phyloP scores from a whole-genome alignment of 2,329 filamentous ascomycete genomes.

The Exophiala spinifera region DNA sequence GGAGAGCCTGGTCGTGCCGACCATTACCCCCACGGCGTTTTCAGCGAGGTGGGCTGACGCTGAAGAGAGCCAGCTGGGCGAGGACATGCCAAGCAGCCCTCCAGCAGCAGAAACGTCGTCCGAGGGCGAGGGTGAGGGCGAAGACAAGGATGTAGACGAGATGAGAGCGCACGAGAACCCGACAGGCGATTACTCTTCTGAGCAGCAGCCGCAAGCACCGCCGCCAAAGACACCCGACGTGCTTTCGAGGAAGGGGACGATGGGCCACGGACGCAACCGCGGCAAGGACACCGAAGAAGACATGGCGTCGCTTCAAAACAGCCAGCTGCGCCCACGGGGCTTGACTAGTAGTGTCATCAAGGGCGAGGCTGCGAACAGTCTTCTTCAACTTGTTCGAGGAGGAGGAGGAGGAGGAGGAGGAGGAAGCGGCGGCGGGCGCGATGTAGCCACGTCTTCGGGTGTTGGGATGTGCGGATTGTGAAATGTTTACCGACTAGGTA shows the following conservation, averaged over 20 bases:
- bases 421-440: no score
- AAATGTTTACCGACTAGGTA: no score
- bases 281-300: no score
- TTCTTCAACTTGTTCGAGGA: conserved; percentile 27
- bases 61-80: neutral
- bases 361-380: conserved; percentile 27
- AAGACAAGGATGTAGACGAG: no score
- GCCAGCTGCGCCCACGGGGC: conserved; percentile 6
- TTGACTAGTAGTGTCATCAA: conserved; percentile 29
- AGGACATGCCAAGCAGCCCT: conserved; percentile 20
- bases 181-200: no score
- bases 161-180: no score
- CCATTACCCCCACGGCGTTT: conserved; percentile 23
- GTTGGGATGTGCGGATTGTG: conserved; percentile 19
- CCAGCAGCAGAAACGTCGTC: conserved; percentile 10
- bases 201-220: no score
- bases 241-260: no score
- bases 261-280: no score
- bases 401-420: neutral
- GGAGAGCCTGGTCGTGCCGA: conserved; percentile 18
- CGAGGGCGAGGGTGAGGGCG: neutral
- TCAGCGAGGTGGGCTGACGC: conserved; percentile 15
- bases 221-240: no score
- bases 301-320: neutral
- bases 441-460: conserved; percentile 17